Conservation (phyloP, 257 asterid species). For the Vinca minor region DNA sequence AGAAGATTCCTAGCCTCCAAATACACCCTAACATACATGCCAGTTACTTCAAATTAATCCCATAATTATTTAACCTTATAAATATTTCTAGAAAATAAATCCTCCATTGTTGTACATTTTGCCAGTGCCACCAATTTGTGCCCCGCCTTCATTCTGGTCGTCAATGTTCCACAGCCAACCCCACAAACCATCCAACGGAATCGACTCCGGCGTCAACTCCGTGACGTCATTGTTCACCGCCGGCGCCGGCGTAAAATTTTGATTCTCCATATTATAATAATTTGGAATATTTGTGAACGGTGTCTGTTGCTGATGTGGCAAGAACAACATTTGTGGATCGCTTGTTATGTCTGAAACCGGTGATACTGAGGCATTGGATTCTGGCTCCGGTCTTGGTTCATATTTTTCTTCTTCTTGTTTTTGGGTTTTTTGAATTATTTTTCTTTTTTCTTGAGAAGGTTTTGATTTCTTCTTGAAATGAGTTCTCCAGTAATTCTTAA, state of each 20-base stretch:
- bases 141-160: neutral
- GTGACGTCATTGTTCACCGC: neutral
- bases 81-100: neutral
- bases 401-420: neutral
- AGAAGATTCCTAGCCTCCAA: too few relatives aligned
- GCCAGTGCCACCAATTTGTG: neutral
- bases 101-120: neutral
- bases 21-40: too few relatives aligned
- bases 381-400: neutral
- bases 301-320: neutral
- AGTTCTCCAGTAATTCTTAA: slow-evolving; percentile 9
- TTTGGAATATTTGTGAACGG: too few relatives aligned
- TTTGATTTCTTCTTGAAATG: slow-evolving; percentile 6
- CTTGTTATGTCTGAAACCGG: neutral
- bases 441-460: neutral
- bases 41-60: too few relatives aligned
- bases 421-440: neutral
- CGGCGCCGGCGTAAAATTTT: neutral
- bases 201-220: neutral
- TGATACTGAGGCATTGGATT: neutral
- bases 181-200: slow-evolving; percentile 1
- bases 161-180: slow-evolving; percentile 5
- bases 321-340: neutral
- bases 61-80: too few relatives aligned
- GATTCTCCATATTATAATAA: neutral